Percentiles rank a stretch among this genome's conserved stretches.
Evolutionary conservation across 805 yeast species (phyloP).

Genomic region (Yamadazyma phyllophila): DNA sequence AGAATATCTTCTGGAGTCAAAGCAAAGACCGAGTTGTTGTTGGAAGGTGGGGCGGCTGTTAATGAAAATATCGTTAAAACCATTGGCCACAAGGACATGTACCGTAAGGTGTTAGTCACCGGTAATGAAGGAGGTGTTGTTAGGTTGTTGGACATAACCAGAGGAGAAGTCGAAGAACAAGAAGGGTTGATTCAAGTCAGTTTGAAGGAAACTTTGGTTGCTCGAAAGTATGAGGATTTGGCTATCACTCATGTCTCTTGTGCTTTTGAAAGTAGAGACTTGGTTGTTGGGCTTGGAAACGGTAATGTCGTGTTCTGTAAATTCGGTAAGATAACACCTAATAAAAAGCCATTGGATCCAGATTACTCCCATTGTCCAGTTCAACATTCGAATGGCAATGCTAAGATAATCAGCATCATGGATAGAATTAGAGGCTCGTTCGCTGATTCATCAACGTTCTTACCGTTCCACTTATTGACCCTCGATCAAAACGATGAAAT

Average conservation of each 20-base stretch:
- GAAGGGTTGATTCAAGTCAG: slow-evolving; percentile 33
- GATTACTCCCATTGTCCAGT: slow-evolving; percentile 29
- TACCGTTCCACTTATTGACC: slow-evolving; percentile 31
- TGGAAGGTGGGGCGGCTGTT: slow-evolving; percentile 80
- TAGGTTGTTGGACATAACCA: slow-evolving; percentile 79
- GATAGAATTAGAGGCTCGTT: slow-evolving; percentile 49
- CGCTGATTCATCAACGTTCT: slow-evolving; percentile 28
- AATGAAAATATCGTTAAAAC: slow-evolving; percentile 33
- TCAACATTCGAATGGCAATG: slow-evolving; percentile 34
- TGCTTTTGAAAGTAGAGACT: slow-evolving; percentile 73
- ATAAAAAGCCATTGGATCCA: slow-evolving; percentile 11
- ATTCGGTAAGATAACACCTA: slow-evolving; percentile 46
- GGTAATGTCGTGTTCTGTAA: slow-evolving; percentile 78
- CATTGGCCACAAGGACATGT: slow-evolving; percentile 40
- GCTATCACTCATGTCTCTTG: slow-evolving; percentile 60
- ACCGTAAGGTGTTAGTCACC: slow-evolving; percentile 56
- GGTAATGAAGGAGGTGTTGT: slow-evolving; percentile 87
- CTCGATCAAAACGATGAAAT: slow-evolving; percentile 43
- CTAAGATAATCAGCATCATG: slow-evolving; percentile 47
- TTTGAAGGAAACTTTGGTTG: slow-evolving; percentile 32
- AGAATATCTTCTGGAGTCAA: slow-evolving; percentile 35
- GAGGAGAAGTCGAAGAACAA: slow-evolving; percentile 52
- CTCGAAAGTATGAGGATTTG: slow-evolving; percentile 18
- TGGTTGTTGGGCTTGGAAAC: slow-evolving; percentile 61
- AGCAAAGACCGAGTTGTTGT: slow-evolving; percentile 44